Evolutionary conservation across 208 protist species (phyloP), one percentile per base, ranked within the genome.

Genomic region (Trypanosoma rangeli): DNA sequence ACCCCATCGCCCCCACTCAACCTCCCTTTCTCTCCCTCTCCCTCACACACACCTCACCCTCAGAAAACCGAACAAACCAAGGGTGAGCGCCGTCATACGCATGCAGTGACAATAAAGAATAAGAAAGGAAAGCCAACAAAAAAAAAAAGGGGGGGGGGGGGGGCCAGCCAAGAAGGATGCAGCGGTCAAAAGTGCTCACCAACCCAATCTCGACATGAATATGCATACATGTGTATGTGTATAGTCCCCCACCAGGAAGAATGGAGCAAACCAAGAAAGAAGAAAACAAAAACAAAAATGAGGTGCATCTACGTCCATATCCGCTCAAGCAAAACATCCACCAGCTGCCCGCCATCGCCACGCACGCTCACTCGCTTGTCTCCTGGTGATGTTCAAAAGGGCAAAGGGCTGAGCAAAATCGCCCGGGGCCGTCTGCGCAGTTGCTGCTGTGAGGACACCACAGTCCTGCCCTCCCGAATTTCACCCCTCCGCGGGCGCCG

Each of bases 311-410:
- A 56, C 16, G n/a, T 5, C 9, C 50, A 64, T 16, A 24, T 35
- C 31, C 62, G 52, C 39, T 73, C 48, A n/a, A 57, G 42, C 16
- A 70, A 63, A 26, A 74, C 70, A 29, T 83, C 74, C 33, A 75
- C 74, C 74, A 83, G 81, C 12, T 22, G 22, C 50, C 2, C 55
- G 1, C 22, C 15, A 49, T 1, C 28, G n/a, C 13, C 22, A 46
- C 37, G 22, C 37, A 53, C 2, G 50, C 20, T 15, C 13, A 13
- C 20, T 15, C 13, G 24, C 54, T 37, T 59, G 9, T 53, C 22
- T 24, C 37, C 4, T 48, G 18, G 22, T 9, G 16, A 3, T 0
- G 18, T 33, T 68, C 52, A 58, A 50, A 33, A 68, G 4, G 39
- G 31, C n/a, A 50, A 68, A n/a, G 63, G 63, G 46, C 63, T 68